A percentile compares a stretch with the other conserved stretches of the same genome.
Conservation (phyloP, 345 rosid genomes). For the Capsella bursapastoris region DNA sequence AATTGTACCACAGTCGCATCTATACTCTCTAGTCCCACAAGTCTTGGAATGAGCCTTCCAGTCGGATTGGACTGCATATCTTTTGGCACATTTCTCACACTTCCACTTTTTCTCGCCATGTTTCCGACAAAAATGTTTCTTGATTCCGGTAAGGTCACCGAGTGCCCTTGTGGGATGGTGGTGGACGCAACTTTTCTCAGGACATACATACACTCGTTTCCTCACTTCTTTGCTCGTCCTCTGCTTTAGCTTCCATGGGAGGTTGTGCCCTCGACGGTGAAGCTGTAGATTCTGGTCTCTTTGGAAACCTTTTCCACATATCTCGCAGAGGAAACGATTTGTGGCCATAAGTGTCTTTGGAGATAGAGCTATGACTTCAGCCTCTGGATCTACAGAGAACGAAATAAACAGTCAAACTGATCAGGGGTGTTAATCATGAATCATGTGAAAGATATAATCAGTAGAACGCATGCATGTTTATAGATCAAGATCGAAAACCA, state of each 20-base stretch:
- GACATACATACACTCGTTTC: constrained; percentile 94
- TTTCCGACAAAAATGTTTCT: constrained; percentile 93
- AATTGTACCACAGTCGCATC: constrained; percentile 91
- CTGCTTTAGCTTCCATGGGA: constrained; percentile 99
- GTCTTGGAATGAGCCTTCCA: constrained; percentile 99
- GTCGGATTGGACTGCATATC: constrained; percentile 96
- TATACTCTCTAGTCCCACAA: constrained; percentile 95
- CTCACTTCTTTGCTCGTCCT: constrained; percentile 75
- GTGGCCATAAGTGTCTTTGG: constrained; percentile 99
- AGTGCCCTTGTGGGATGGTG: constrained; percentile 93
- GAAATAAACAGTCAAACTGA: not conserved
- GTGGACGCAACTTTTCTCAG: constrained; percentile 87
- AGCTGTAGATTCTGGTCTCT: constrained; percentile 98
- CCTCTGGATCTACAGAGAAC: constrained; percentile 82
- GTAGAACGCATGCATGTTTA: constrained; percentile 26
- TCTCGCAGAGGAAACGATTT: constrained; percentile 91
- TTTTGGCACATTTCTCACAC: constrained; percentile 93
- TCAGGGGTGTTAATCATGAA: not conserved
- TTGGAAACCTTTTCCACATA: constrained; percentile 96
- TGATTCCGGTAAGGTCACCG: constrained; percentile 95
- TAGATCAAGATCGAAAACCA: constrained; percentile 20
- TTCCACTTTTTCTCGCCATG: constrained; percentile 99
- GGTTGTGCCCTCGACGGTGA: constrained; percentile 93
- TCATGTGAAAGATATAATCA: constrained; percentile 2
- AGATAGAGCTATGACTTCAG: constrained; percentile 91